Base-by-base conservation (phyloP, 352 stramenopile genomes). In the Stramenopiles sp. region DNA sequence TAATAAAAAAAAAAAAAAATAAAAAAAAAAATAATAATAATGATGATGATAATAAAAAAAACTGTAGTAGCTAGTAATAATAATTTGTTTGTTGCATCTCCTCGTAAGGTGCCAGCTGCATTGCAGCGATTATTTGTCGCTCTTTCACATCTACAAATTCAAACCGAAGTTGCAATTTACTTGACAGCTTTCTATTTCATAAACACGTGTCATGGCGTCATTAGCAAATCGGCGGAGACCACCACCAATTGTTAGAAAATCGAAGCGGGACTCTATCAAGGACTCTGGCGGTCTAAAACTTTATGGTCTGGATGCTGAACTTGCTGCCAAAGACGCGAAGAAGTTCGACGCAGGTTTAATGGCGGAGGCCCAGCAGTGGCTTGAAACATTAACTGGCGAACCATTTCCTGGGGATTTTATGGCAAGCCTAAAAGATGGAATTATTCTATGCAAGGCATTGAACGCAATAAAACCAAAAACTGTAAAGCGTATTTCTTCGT, bases 331-430 rank as follows among this genome's bases (percentile, higher is more conserved):
- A 71, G 90, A 90, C 0, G 89, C 90, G n/a, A 89, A 92, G 80
- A 89, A 88, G 67, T 96, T 95, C 85, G 91, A 96, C 86, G 90
- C 92, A 84, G 87, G 91, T 31, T 89, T 92, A 85, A 91, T 95
- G 85, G 82, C 88, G 76, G 89, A 95, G 82, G 91, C 90, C 44
- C 89, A 89, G 80, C 86, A 87, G 80, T 96, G 91, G 92, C 89
- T 95, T 82, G 90, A 95, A 82, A 84, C 83, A 30, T 88, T 95
- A 80, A 93, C 90, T 39, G 86, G 85, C 67, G 85, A 90, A 83
- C 83, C 88, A 75, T 92, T 96, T 75, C 88, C 87, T 30, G 84
- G 87, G 31, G 89, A 92, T 80, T 96, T 96, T 82, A 91, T 87
- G 55, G 85, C 88, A 25, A 88, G 88, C 0, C 85, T 96, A 25